Percentiles rank a stretch among this genome's conserved stretches.
phyloP scores from a whole-genome alignment of 176 grass and related monocot genomes.

The Typha latifolia region DNA sequence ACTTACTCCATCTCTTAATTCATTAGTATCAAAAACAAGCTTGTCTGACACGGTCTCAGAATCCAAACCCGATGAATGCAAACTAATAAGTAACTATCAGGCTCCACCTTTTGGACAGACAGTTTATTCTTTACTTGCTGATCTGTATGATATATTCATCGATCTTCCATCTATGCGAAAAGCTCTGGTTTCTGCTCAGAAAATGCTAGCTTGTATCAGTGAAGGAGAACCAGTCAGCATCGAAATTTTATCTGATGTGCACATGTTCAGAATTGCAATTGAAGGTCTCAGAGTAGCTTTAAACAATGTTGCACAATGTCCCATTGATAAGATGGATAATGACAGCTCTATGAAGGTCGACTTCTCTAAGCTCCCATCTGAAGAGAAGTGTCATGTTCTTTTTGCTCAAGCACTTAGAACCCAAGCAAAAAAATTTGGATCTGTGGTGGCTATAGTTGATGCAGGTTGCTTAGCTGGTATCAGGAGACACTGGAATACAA shows the following conservation, averaged over 20 bases:
- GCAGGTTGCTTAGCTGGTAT: constrained; percentile 68
- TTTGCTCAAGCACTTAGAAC: constrained; percentile 70
- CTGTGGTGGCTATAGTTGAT: constrained; percentile 69
- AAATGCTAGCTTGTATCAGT: constrained; percentile 59
- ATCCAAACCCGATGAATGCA: constrained; percentile 26
- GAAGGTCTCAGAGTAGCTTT: constrained; percentile 77
- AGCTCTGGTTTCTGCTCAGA: constrained; percentile 70
- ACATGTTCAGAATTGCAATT: constrained; percentile 75
- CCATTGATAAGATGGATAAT: constrained; percentile 24
- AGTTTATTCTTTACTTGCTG: constrained; percentile 73
- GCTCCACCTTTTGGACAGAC: constrained; percentile 64
- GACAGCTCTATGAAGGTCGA: constrained; percentile 23
- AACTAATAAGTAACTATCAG: constrained; percentile 30
- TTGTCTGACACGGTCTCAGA: constrained; percentile 17
- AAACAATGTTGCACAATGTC: constrained; percentile 43
- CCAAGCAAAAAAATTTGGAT: constrained; percentile 55
- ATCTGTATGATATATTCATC: constrained; percentile 70
- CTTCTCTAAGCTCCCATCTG: constrained; percentile 53
- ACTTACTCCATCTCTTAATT: constrained; percentile 40
- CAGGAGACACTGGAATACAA: constrained; percentile 69
- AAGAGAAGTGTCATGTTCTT: constrained; percentile 78
- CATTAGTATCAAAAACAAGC: constrained; percentile 34
- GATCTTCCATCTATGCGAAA: constrained; percentile 63
- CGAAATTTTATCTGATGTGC: constrained; percentile 55
- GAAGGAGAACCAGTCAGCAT: constrained; percentile 49